Conservation (phyloP, 768 basidiomycete species). For the Naematelia encephala region DNA sequence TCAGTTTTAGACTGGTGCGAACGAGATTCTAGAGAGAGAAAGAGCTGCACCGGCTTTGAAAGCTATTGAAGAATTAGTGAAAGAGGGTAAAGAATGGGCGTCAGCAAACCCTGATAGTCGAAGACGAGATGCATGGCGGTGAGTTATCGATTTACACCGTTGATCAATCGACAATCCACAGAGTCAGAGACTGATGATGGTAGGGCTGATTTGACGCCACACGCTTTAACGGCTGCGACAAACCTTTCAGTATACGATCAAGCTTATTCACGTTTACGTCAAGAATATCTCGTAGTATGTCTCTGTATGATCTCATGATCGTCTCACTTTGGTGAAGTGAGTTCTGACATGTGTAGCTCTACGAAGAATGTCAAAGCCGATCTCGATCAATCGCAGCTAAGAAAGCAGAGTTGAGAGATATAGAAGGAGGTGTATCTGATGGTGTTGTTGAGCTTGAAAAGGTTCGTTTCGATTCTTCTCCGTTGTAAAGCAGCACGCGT, state of each 20-base stretch:
- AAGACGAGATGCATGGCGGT: constrained; percentile 46
- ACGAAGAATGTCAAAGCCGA: constrained; percentile 25
- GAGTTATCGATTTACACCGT: constrained; percentile 11
- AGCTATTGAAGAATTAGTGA: constrained; percentile 35
- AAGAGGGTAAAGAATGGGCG: constrained; percentile 30
- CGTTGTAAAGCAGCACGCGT: too few relatives aligned
- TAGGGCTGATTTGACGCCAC: constrained; percentile 42
- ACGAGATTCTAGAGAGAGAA: constrained; percentile 32
- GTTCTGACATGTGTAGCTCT: constrained; percentile 23
- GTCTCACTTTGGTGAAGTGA: neutral
- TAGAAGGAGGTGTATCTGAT: constrained; percentile 30
- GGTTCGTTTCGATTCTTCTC: constrained; percentile 29
- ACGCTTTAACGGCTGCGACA: constrained; percentile 40
- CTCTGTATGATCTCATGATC: neutral
- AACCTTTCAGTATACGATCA: constrained; percentile 46
- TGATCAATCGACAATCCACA: neutral
- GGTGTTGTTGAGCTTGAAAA: constrained; percentile 40
- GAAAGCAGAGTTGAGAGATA: constrained; percentile 23
- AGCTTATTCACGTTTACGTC: constrained; percentile 31
- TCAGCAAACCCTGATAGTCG: constrained; percentile 5
- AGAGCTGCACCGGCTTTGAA: constrained; percentile 31
- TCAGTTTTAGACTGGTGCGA: constrained; percentile 33
- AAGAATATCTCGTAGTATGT: constrained; percentile 42
- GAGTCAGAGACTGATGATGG: neutral
- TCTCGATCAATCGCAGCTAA: constrained; percentile 27